A percentile compares a stretch with the other conserved stretches of the same genome.
These are phyloP conservation scores for Mucor velutinosus DNA, from an alignment of 371 early-diverging fungal species.

Conservation along the genomic window DNA sequence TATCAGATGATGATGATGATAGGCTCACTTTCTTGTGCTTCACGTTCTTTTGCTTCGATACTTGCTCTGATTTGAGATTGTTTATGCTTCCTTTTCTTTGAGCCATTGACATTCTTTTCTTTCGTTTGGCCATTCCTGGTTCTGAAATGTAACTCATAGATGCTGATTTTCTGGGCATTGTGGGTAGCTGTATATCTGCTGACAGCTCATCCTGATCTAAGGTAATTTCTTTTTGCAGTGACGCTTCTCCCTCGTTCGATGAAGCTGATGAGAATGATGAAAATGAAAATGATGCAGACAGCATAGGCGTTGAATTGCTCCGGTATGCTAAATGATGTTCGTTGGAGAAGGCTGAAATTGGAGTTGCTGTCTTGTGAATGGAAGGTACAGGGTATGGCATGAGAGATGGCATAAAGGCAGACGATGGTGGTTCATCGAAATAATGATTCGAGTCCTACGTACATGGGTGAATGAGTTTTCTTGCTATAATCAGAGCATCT, in stretches of 20 bases:
- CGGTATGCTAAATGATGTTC: constrained; percentile 3
- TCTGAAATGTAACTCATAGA: constrained; percentile 10
- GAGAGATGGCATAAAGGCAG: not conserved
- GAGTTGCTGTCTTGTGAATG: constrained; percentile 8
- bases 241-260: constrained; percentile 3
- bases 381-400: constrained; percentile 3
- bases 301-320: constrained; percentile 11
- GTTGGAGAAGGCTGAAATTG: not conserved
- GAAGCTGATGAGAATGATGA: constrained; percentile 16
- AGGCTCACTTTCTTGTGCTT: not conserved
- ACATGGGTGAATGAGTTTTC: not conserved
- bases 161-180: constrained; percentile 3
- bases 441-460: not conserved
- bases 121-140: not conserved
- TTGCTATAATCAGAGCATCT: no score
- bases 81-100: not conserved
- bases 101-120: not conserved
- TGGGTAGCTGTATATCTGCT: not conserved
- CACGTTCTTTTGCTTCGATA: not conserved
- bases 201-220: not conserved
- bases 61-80: not conserved
- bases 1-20: constrained; percentile 7
- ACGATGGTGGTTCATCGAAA: not conserved
- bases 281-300: constrained; percentile 12
- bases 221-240: not conserved